Conservation (phyloP, 495 filamentous ascomycete species). For the Parathielavia hyrcaniae region DNA sequence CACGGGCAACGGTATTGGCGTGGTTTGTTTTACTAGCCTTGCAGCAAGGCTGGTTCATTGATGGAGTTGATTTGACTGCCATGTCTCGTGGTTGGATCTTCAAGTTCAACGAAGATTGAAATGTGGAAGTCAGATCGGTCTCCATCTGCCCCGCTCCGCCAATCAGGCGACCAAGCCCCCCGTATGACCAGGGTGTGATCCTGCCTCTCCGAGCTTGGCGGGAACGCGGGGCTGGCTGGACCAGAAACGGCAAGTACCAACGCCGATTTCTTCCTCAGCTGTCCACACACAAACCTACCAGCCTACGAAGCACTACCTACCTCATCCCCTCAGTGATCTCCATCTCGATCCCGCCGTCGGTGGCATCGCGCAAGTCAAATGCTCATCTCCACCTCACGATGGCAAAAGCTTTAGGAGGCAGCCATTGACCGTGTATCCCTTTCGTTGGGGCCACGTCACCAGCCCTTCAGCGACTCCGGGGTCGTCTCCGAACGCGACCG, state of each 20-base stretch:
- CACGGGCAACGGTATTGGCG: too few species aligned
- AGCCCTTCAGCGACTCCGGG: conserved; percentile 24
- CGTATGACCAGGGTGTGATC: conserved; percentile 33
- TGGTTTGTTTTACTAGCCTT: too few species aligned
- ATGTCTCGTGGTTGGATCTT: conserved; percentile 37
- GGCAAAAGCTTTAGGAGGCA: conserved; percentile 17
- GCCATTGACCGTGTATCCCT: conserved; percentile 2
- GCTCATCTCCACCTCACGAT: conserved; percentile 17
- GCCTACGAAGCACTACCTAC: too few species aligned
- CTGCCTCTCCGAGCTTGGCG: conserved; percentile 30
- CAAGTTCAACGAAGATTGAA: conserved; percentile 29
- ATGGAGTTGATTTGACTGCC: too few species aligned
- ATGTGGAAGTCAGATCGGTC: conserved; percentile 28
- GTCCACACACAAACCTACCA: too few species aligned
- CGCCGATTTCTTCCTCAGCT: too few species aligned
- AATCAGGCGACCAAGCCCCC: conserved; percentile 34
- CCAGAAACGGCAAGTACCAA: too few species aligned
- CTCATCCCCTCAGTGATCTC: too few species aligned
- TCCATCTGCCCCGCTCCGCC: conserved; percentile 29
- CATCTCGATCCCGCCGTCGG: too few species aligned
- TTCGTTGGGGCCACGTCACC: conserved; percentile 29
- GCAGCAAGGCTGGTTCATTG: too few species aligned
- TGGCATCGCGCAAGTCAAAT: conserved; percentile 1
- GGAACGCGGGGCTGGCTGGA: conserved; percentile 37
- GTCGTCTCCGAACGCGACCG: conserved; percentile 4